These are phyloP conservation scores for Termitomyces bulborhizus DNA, from an alignment of 768 basidiomycete genomes.

Conservation along the genomic window DNA sequence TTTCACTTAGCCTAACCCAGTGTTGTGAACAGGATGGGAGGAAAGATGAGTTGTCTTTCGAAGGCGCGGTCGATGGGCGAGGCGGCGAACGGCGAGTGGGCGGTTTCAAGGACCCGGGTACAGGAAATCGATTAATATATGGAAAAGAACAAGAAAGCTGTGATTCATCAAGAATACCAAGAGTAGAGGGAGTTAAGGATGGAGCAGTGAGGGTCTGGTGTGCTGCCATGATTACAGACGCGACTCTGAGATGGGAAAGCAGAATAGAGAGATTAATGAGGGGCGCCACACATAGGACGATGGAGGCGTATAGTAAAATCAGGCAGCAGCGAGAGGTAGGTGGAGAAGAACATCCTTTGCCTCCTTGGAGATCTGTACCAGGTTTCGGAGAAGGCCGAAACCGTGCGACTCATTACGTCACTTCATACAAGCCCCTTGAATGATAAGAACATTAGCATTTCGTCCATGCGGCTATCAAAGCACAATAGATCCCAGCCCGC, in stretches of 20 bases:
- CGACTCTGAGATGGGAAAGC: neutral
- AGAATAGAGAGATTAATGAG: neutral
- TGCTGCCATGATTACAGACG: slow-evolving; percentile 2
- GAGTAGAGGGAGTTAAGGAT: neutral
- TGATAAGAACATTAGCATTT: neutral
- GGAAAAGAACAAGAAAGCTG: neutral
- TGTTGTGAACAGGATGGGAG: slow-evolving; percentile 33
- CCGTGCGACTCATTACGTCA: slow-evolving; percentile 31
- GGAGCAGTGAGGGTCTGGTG: neutral
- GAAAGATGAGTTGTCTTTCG: slow-evolving; percentile 33
- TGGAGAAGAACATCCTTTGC: neutral
- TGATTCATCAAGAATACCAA: neutral
- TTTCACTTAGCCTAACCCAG: neutral
- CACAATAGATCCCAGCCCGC: neutral
- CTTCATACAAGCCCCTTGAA: neutral
- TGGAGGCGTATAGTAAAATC: neutral
- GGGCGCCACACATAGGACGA: neutral
- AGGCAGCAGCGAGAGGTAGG: neutral
- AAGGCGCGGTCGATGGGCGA: slow-evolving; percentile 33
- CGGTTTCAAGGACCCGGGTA: slow-evolving; percentile 6
- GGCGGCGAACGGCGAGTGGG: slow-evolving; percentile 16
- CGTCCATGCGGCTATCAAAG: neutral
- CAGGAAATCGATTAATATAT: neutral
- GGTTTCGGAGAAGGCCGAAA: slow-evolving; percentile 9
- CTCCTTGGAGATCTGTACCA: neutral